Base-by-base conservation (phyloP, 768 basidiomycete species). In the Kwoniella bestiolae region DNA sequence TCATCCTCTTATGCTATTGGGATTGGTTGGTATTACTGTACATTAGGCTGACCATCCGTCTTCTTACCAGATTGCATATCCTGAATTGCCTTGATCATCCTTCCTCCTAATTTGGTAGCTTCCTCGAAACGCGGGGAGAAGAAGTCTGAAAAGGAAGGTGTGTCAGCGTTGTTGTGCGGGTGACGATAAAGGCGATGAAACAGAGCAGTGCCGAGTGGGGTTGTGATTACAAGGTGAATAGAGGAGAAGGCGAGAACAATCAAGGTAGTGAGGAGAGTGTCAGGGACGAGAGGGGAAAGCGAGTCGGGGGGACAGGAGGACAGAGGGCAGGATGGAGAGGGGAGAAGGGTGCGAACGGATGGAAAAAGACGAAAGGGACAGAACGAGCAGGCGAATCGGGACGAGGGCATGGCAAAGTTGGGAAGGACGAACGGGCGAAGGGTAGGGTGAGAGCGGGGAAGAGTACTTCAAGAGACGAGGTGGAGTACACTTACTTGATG, bases 111-210 rank as follows among this genome's bases (percentile, higher is more conserved):
- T 79, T 85, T 87, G 23, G 86, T 88, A 9, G 90, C 92, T 78
- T 93, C 93, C 69, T 88, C 90, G 73, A 98, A 98, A 66, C 94
- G 82, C 0, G 87, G 86, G 78, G 92, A 86, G 78, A 97, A 98
- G 81, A 96, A 96, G 32, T 68, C 74, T 57, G 44, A 45, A 29
- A 58, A 18, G 25, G 18, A 28, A 28, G 5, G 38, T 41, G 1
- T 1, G 0, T 41, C 38, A 41, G 38, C 18, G 18, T 41, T 1
- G 12, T 14, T 16, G 38, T 41, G n/a, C n/a, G n/a, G n/a, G n/a
- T n/a, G n/a, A n/a, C n/a, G n/a, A n/a, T n/a, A n/a, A n/a, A n/a
- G n/a, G n/a, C n/a, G n/a, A n/a, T n/a, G n/a, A n/a, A n/a, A n/a
- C n/a, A n/a, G n/a, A n/a, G n/a, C n/a, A n/a, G n/a, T n/a, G n/a